Base-by-base conservation (phyloP, 106 monocot genomes). In the Dendrobium chrysotoxum region DNA sequence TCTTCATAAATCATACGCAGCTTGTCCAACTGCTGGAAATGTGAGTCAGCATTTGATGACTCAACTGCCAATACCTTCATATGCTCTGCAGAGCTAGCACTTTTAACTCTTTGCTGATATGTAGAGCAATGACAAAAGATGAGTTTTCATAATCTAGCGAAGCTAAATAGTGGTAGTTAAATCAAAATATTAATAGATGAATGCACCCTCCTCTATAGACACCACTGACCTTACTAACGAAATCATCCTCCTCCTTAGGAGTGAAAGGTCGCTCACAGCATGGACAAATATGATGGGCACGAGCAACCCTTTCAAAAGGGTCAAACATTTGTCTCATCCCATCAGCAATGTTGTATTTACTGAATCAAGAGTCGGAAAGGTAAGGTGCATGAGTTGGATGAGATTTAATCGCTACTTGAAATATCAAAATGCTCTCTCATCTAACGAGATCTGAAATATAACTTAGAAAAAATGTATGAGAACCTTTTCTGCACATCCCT, bases 251-350 rank as follows among this genome's bases (percentile, higher is more conserved):
- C 80, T 99, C 95, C 65, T 93, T 88, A 53, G 87, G 86, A 10
- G 92, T 88, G 84, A 99, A 99, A 76, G 92, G 87, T 20, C 98
- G 92, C 65, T 99, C 95, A 86, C 98, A 99, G 77, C 95, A 99
- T 26, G 98, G 98, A 82, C 98, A 99, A 66, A 95, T 91, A 79
- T 98, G 98, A 83, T 91, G 86, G 42, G 90, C 85, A 80, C 98
- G 92, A 61, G 98, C 98, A 80, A 99, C 89, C 81, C 88, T 86
- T 85, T 99, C 98, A 90, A 99, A 99, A 65, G 98, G 98, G 73
- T 95, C 98, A 88, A 93, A 95, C 98, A 99, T 95, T 85, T 99
- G 89, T 16, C 95, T 80, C 95, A 99, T 99, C 45, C 98, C 98
- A 87, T 99, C 91, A n/a, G 93, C 98, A 72, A 91, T 93, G 76